Conservation (phyloP, 164 flowering plant species). For the Umbellularia californica region DNA sequence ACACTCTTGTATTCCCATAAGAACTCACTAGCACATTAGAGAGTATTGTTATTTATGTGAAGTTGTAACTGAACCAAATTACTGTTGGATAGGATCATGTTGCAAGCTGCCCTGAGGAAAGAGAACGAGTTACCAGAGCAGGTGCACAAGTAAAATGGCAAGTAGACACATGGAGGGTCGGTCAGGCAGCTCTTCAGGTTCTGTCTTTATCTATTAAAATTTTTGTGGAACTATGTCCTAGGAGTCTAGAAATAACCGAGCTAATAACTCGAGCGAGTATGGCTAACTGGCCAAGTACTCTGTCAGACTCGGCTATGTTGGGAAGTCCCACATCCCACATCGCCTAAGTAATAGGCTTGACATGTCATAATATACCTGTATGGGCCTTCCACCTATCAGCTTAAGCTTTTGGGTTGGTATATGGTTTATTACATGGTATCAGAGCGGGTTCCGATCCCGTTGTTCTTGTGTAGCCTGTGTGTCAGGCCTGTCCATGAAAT, state of each 20-base stretch:
- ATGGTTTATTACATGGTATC: too few relatives aligned
- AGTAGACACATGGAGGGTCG: conserved; percentile 97
- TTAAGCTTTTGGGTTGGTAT: too few relatives aligned
- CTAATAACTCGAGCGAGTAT: too few relatives aligned
- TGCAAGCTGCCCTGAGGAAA: conserved; percentile 80
- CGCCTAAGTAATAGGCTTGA: too few relatives aligned
- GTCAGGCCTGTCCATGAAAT: too few relatives aligned
- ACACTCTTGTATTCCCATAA: background rate
- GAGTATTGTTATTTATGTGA: background rate
- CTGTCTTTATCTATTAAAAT: conserved; percentile 11
- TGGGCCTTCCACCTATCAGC: too few relatives aligned
- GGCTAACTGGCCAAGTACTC: too few relatives aligned
- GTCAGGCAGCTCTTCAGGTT: conserved; percentile 93
- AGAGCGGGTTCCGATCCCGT: too few relatives aligned
- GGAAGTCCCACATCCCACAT: too few relatives aligned
- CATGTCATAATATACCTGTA: too few relatives aligned
- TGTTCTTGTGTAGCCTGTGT: too few relatives aligned
- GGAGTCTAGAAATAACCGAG: background rate
- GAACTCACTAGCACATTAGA: background rate
- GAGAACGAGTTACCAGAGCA: conserved; percentile 62
- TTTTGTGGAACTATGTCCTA: background rate
- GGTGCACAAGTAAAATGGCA: conserved; percentile 88
- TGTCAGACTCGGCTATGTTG: too few relatives aligned
- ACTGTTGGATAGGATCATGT: conserved; percentile 63
- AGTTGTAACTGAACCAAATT: background rate